Evolutionary conservation across 1,139 yeast species (phyloP).

Genomic region (Candida freyschussii): DNA sequence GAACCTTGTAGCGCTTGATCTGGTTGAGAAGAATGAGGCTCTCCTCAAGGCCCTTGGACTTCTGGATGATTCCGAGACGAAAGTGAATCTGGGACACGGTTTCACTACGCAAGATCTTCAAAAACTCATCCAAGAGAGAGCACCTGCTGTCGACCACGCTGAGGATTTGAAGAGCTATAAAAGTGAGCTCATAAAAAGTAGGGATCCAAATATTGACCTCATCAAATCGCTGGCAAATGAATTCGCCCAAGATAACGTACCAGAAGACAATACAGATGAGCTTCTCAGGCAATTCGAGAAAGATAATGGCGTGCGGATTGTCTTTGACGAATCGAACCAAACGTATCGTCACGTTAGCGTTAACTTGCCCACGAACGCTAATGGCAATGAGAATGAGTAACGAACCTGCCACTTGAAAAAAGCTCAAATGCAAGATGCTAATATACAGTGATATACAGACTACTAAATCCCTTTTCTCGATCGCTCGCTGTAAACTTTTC

Average conservation of each 20-base stretch:
- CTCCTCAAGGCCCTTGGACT: slow-evolving; percentile 18
- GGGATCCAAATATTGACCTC: slow-evolving; percentile 9
- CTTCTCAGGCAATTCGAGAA: slow-evolving; percentile 14
- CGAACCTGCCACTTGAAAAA: too few species aligned
- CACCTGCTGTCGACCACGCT: slow-evolving; percentile 1
- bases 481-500: too few species aligned
- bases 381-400: too few species aligned
- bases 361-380: too few species aligned
- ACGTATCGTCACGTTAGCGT: slow-evolving; percentile 4
- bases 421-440: too few species aligned
- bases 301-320: slow-evolving; percentile 14
- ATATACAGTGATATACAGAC: too few species aligned
- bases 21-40: slow-evolving; percentile 23
- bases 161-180: slow-evolving; percentile 14
- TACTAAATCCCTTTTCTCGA: too few species aligned
- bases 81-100: slow-evolving; percentile 3
- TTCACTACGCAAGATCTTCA: slow-evolving; percentile 10
- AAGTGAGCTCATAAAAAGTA: slow-evolving; percentile 1
- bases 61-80: slow-evolving; percentile 17
- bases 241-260: slow-evolving; percentile 13
- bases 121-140: slow-evolving; percentile 7
- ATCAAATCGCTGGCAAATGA: slow-evolving; percentile 16
- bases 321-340: slow-evolving; percentile 6
- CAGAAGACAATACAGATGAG: slow-evolving; percentile 24
- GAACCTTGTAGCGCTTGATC: slow-evolving; percentile 23